Percentiles rank a stretch among this genome's conserved stretches.
These are phyloP conservation scores for Biscogniauxia marginata DNA, from an alignment of 2,329 filamentous ascomycete species.

Conservation along the genomic window DNA sequence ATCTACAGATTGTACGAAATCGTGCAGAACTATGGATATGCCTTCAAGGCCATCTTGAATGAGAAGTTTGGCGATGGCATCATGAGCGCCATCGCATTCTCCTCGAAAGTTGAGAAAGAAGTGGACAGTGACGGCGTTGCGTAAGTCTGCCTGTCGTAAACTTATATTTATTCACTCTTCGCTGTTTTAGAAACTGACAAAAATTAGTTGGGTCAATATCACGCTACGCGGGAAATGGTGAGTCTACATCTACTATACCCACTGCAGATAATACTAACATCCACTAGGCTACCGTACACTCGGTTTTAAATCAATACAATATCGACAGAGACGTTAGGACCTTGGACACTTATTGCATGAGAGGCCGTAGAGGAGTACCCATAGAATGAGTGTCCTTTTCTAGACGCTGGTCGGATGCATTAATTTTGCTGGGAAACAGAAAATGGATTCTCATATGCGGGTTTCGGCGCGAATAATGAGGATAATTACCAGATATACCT, in stretches of 20 bases:
- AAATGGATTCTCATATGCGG: too few species aligned
- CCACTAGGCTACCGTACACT: slow-evolving; percentile 29
- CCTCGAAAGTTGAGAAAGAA: slow-evolving; percentile 91
- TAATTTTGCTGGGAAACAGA: too few species aligned
- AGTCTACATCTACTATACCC: slow-evolving; percentile 4
- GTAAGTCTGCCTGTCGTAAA: slow-evolving; percentile 21
- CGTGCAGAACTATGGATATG: slow-evolving; percentile 94
- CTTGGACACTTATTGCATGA: not conserved
- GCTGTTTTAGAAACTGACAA: not conserved
- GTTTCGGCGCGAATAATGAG: too few species aligned
- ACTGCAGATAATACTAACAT: slow-evolving; percentile 10
- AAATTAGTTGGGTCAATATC: slow-evolving; percentile 33
- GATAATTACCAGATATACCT: too few species aligned
- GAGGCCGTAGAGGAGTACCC: too few species aligned
- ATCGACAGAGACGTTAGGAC: not conserved
- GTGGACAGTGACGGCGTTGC: slow-evolving; percentile 75
- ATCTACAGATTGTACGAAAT: slow-evolving; percentile 93
- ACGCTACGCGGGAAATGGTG: slow-evolving; percentile 34
- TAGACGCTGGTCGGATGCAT: too few species aligned
- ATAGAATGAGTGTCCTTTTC: too few species aligned
- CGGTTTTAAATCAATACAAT: slow-evolving; percentile 23
- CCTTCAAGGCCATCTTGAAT: slow-evolving; percentile 92
- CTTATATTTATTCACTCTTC: not conserved
- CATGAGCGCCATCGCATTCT: slow-evolving; percentile 94
- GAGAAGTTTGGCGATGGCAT: slow-evolving; percentile 95